A percentile compares a stretch with the other conserved stretches of the same genome.
These are phyloP conservation scores for Cutaneotrichosporon sp. DNA, from an alignment of 1,284 basidiomycete genomes.

Conservation along the genomic window DNA sequence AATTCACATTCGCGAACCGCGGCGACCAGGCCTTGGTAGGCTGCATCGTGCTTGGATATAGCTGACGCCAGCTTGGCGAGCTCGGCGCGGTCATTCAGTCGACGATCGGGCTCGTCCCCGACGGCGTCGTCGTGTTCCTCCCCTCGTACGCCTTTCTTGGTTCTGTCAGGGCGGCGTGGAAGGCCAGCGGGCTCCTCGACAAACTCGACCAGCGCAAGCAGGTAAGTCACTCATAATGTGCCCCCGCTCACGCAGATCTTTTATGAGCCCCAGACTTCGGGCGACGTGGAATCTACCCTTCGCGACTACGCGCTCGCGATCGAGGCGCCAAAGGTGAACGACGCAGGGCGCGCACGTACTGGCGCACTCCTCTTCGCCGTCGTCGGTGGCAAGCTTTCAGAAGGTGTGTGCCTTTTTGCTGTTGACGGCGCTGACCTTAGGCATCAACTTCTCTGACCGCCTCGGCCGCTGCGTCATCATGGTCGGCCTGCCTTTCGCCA, in stretches of 20 bases:
- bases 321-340: slow-evolving; percentile 6
- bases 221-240: slow-evolving; percentile 45
- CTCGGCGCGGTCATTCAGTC: slow-evolving; percentile 79
- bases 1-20: slow-evolving; percentile 77
- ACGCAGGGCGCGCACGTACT: slow-evolving; percentile 3
- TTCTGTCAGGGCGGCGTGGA: slow-evolving; percentile 64
- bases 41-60: slow-evolving; percentile 3
- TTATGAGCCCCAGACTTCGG: slow-evolving; percentile 74
- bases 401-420: slow-evolving; percentile 51
- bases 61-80: slow-evolving; percentile 62
- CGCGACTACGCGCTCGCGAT: slow-evolving; percentile 68
- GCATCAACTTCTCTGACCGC: slow-evolving; percentile 89
- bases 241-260: slow-evolving; percentile 59
- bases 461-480: slow-evolving; percentile 84
- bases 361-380: slow-evolving; percentile 66
- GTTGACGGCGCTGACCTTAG: slow-evolving; percentile 26
- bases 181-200: slow-evolving; percentile 56
- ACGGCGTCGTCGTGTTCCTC: slow-evolving; percentile 88
- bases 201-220: slow-evolving; percentile 69
- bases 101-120: slow-evolving; percentile 69
- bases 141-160: slow-evolving; percentile 86
- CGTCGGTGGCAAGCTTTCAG: slow-evolving; percentile 92
- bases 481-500: slow-evolving; percentile 89
- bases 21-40: slow-evolving; percentile 63
- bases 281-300: slow-evolving; percentile 70